Base-by-base conservation (phyloP, 768 basidiomycete genomes). In the Podaxis sp. region DNA sequence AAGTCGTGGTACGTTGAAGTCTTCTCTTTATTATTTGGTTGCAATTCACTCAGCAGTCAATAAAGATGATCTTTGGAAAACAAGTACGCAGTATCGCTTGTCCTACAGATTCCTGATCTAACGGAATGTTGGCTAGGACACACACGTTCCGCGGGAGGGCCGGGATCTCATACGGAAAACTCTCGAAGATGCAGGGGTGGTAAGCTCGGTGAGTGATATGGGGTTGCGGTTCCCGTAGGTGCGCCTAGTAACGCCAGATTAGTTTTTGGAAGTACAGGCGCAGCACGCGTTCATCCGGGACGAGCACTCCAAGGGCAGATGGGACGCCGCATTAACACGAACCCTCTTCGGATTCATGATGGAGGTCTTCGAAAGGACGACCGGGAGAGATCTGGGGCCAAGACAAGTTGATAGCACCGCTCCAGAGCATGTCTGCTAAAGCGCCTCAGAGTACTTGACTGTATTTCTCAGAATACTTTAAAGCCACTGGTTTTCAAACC, bases 201-300 rank as follows among this genome's bases (percentile, higher is more conserved):
- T 82, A 0, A 80, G 80, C 61, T 88, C 91, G 62, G 94, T 95
- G 65, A 67, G 86, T 78, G 22, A 25, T 40, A 46, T 36, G 38
- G 47, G 56, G 55, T 33, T 15, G 7, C 38, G 4, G 19, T 46
- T 49, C 19, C 7, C n/a, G 37, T 22, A 11, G 13, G 25, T 25
- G 22, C 22, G 15, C 38, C 9, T 40, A 40, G 19, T 40, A 6
- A 55, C 25, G 11, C 19, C 3, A 3, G 27, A 12, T 36, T 24
- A 95, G 91, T 95, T 96, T 73, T 76, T 97, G 63, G 96, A 98
- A 73, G 94, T 98, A 13, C 94, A 97, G 73, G 96, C 96, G 0
- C 96, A 98, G 69, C 96, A 98, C 67, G 96, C 96, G 2, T 98
- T 98, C 75, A 89, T 98, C 64, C 87, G 96, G 4, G 95, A 96